Base-by-base conservation (phyloP, 164 flowering plant genomes). In the Nymphaea thermarum region DNA sequence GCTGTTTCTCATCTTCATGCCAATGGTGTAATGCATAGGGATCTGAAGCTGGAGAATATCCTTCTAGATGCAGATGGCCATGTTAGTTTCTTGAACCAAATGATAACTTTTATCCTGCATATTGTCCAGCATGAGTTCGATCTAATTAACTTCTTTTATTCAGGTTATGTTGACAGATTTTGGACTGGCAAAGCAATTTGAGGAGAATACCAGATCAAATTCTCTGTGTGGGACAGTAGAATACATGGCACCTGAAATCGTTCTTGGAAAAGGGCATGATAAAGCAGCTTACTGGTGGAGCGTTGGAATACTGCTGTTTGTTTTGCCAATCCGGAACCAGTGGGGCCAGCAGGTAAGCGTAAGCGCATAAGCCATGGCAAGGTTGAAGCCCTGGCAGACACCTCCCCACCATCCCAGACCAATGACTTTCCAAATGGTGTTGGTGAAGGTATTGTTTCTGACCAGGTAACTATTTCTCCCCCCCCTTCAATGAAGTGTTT, bases 201-300 rank as follows among this genome's bases (percentile, higher is more conserved):
- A 86, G 71, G 93, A 80, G 72, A 80, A 81, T 6, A 79, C 85
- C 75, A 78, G 93, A 80, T 86, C 95, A 64, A 91, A 88, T 74
- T 90, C 94, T 44, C 73, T 91, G 83, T 91, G 97, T 78, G 95
- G 97, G 62, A 91, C 95, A 47, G 85, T 88, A n/a, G 97, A 91
- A 65, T 91, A 91, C 81, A 91, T 91, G 97, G 93, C 97, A 71
- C 97, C 93, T 3, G 95, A 91, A 75, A 88, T 91, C 67, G 73
- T 91, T 63, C 76, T 73, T 43, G 73, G 87, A 1, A 91, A 85
- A 75, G 97, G 97, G 14, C 97, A 91, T 76, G 86, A 89, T 69
- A 91, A 91, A 77, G 83, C 81, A 79, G 95, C 93, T 47, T 93
- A 91, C 77, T 88, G 97, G 97, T 91, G 97, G 95, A 91, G 97